Evolutionary conservation across 495 filamentous ascomycete species (phyloP).

Genomic region (Eremomyces bilateralis): DNA sequence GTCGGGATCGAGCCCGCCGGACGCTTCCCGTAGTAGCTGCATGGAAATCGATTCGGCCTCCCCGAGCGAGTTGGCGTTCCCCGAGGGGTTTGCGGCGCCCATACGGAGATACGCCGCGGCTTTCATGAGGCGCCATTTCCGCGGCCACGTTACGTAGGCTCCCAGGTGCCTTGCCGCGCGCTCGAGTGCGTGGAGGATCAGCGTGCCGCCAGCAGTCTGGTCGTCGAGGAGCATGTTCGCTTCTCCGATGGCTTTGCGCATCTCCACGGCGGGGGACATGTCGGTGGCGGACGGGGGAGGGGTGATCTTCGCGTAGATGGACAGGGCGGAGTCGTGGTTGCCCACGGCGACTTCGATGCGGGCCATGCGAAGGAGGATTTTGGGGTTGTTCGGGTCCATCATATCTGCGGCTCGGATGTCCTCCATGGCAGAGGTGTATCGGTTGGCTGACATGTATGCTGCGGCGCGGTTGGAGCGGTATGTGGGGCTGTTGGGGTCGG

Average conservation of each 20-base stretch:
- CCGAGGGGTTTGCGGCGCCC: too few relatives aligned
- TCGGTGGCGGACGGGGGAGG: slow-evolving; percentile 69
- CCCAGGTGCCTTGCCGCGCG: slow-evolving; percentile 68
- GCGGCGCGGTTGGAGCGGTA: slow-evolving; percentile 92
- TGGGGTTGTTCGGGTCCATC: slow-evolving; percentile 59
- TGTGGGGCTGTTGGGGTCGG: slow-evolving; percentile 55
- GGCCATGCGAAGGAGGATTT: slow-evolving; percentile 71
- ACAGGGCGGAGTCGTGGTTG: slow-evolving; percentile 62
- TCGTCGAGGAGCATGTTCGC: slow-evolving; percentile 54
- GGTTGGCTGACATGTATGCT: slow-evolving; percentile 66
- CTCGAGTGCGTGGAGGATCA: slow-evolving; percentile 81
- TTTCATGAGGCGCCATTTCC: slow-evolving; percentile 82
- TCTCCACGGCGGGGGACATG: slow-evolving; percentile 51
- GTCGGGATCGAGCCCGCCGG: slow-evolving; percentile 79
- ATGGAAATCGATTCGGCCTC: slow-evolving; percentile 89
- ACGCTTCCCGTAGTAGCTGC: slow-evolving; percentile 61
- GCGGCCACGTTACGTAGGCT: slow-evolving; percentile 45
- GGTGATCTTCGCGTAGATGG: slow-evolving; percentile 47
- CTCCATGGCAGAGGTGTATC: slow-evolving; percentile 57
- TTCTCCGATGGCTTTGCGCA: slow-evolving; percentile 61
- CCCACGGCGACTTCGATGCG: slow-evolving; percentile 76
- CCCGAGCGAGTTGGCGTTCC: slow-evolving; percentile 64
- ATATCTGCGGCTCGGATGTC: slow-evolving; percentile 64
- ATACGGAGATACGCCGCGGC: slow-evolving; percentile 92
- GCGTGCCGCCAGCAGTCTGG: slow-evolving; percentile 59